Conservation (phyloP, 106 monocot genomes). For the Dendrobium officinale region DNA sequence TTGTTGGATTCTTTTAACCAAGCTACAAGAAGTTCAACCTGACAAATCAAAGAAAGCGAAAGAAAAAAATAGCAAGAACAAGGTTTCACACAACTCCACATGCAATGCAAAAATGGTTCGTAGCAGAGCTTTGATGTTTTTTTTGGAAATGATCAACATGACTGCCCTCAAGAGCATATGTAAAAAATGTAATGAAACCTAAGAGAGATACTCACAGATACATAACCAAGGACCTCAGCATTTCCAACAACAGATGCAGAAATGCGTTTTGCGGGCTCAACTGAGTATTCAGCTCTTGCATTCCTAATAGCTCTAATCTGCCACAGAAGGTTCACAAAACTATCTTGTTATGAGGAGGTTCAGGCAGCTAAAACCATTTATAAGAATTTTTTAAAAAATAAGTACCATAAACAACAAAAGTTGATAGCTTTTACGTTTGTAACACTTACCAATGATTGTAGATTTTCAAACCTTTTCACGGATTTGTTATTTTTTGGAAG, state of each 20-base stretch:
- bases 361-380: not conserved
- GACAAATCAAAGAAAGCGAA: no score
- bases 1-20: no score
- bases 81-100: no score
- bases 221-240: constrained; percentile 68
- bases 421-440: not conserved
- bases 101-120: no score
- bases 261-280: constrained; percentile 91
- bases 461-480: constrained; percentile 87
- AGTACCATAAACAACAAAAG: not conserved
- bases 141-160: no score
- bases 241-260: constrained; percentile 86
- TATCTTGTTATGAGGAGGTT: not conserved
- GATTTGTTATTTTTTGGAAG: constrained; percentile 69
- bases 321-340: not conserved
- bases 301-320: constrained; percentile 81
- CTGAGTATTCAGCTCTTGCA: constrained; percentile 92
- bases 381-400: not conserved
- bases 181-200: not conserved
- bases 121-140: no score
- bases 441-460: constrained; percentile 70
- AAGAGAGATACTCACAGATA: constrained; percentile 54
- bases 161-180: not conserved
- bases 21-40: no score
- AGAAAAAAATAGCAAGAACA: no score